Evolutionary conservation across 2,329 filamentous ascomycete species (phyloP), one percentile per base, ranked within the genome.

Genomic region (Raffaelea albimanens): DNA sequence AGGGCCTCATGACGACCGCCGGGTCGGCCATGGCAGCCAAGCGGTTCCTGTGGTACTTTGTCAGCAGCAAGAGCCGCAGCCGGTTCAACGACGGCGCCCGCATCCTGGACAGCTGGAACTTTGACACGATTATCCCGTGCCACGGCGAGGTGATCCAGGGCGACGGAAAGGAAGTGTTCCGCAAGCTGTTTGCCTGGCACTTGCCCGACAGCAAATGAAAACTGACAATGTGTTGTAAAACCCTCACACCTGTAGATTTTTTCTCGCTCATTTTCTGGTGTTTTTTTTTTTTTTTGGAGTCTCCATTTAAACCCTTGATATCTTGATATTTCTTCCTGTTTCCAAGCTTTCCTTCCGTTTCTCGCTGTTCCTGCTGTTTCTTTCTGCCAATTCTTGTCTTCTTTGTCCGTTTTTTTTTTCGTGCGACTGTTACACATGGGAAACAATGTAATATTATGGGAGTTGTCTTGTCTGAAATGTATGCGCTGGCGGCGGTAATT

Each of bases 71-170:
- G 34, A 78, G 96, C 64, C 72, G 86, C 25, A 55, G 65, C 5
- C 81, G 78, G 14, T 94, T 89, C 64, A 82, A 81, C 53, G 72
- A 79, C 52, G 89, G 83, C 56, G 68, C 88, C 38, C 68, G 65
- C 55, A 73, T 75, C 51, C 91, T 97, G 53, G 71, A 80, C 46
- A 62, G 65, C 47, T 98, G 91, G 91, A 83, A 91, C 50, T 95
- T 96, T 61, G 78, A 83, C 54, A 82, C 82, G 36, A 73, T 97
- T 44, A 82, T 98, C 50, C 89, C 91, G 1, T 97, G 91, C 63
- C 93, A 98, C 66, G 93, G 93, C 9, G 93, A 98, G 67, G 82
- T 86, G 16, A 81, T 97, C 55, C 83, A 93, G 63, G 71, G 69
- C 2, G 64, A 71, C 52, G 89, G 77, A 10, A 95, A 94, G 72